Conservation (phyloP, 331 rosid genomes). For the Phaseolus coccineus region DNA sequence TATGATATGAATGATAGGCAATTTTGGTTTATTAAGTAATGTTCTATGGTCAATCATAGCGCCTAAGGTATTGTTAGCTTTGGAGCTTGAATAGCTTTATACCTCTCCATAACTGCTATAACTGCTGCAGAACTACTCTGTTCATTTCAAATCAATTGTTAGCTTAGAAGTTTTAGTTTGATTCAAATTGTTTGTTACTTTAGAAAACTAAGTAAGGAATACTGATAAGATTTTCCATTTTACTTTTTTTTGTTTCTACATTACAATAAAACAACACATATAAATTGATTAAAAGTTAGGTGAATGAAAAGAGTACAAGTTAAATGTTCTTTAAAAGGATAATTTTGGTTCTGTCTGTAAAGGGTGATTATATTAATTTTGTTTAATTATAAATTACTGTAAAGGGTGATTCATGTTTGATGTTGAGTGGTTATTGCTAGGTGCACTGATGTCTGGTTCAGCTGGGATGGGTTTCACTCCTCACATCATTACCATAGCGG, state of each 20-base stretch:
- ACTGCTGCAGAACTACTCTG: neutral
- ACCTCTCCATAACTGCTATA: neutral
- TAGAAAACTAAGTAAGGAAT: neutral
- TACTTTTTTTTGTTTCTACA: too few relatives aligned
- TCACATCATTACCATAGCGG: conserved; percentile 81
- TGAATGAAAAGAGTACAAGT: too few relatives aligned
- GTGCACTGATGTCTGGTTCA: conserved; percentile 82
- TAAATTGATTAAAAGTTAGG: too few relatives aligned
- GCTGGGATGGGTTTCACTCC: conserved; percentile 98
- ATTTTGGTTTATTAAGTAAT: neutral
- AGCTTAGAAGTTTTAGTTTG: neutral
- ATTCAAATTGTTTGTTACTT: neutral
- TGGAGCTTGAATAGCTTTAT: neutral
- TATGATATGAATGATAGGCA: neutral
- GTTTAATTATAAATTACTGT: neutral
- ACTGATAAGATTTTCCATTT: too few relatives aligned
- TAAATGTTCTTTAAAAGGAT: conserved; percentile 8
- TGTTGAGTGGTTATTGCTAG: conserved; percentile 59
- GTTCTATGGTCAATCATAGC: too few relatives aligned
- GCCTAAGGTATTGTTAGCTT: too few relatives aligned
- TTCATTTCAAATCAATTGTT: neutral
- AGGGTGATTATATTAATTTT: conserved; percentile 4
- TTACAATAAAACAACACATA: too few relatives aligned
- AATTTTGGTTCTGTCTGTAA: conserved; percentile 26
- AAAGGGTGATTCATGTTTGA: conserved; percentile 24